phyloP scores from a whole-genome alignment of 2,329 filamentous ascomycete genomes.

The Colletotrichum orchidophilum region DNA sequence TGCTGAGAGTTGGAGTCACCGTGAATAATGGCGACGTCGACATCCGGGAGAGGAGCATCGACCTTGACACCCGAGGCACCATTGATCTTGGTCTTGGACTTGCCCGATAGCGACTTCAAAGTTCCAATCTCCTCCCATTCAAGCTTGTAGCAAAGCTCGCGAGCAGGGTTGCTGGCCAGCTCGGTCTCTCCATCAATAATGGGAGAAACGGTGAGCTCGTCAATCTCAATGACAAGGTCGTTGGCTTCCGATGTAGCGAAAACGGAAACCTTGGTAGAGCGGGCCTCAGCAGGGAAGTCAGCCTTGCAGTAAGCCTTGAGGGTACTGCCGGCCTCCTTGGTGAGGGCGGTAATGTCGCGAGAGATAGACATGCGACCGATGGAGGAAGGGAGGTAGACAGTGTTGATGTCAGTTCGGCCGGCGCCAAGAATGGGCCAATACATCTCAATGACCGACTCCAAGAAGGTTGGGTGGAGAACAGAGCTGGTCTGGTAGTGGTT shows the following conservation, averaged over 20 bases:
- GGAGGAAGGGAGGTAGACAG: slow-evolving; percentile 45
- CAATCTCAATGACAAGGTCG: slow-evolving; percentile 36
- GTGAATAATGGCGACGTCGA: slow-evolving; percentile 35
- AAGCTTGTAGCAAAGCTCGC: slow-evolving; percentile 39
- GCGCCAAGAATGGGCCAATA: slow-evolving; percentile 45
- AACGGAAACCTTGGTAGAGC: slow-evolving; percentile 34
- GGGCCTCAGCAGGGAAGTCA: slow-evolving; percentile 30
- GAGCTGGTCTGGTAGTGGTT: slow-evolving; percentile 35
- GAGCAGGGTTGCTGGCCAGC: slow-evolving; percentile 25
- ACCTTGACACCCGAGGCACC: slow-evolving; percentile 20
- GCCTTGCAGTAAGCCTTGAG: slow-evolving; percentile 36
- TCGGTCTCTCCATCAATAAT: slow-evolving; percentile 35
- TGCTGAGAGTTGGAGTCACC: slow-evolving; percentile 34
- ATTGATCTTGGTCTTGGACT: slow-evolving; percentile 25
- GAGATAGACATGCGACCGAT: slow-evolving; percentile 41
- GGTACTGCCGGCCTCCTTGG: slow-evolving; percentile 44
- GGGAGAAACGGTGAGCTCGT: slow-evolving; percentile 38
- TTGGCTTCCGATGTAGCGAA: slow-evolving; percentile 34
- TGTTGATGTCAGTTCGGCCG: slow-evolving; percentile 40
- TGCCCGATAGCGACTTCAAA: slow-evolving; percentile 27
- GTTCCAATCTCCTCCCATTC: slow-evolving; percentile 36
- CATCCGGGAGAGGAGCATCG: slow-evolving; percentile 25
- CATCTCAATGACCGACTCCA: slow-evolving; percentile 38
- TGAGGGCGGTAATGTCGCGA: slow-evolving; percentile 42
- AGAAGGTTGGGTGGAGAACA: slow-evolving; percentile 36